Percentiles rank a stretch among this genome's conserved stretches.
These are phyloP conservation scores for Exserohilum rostratum DNA, from an alignment of 2,329 filamentous ascomycete species.

Conservation along the genomic window DNA sequence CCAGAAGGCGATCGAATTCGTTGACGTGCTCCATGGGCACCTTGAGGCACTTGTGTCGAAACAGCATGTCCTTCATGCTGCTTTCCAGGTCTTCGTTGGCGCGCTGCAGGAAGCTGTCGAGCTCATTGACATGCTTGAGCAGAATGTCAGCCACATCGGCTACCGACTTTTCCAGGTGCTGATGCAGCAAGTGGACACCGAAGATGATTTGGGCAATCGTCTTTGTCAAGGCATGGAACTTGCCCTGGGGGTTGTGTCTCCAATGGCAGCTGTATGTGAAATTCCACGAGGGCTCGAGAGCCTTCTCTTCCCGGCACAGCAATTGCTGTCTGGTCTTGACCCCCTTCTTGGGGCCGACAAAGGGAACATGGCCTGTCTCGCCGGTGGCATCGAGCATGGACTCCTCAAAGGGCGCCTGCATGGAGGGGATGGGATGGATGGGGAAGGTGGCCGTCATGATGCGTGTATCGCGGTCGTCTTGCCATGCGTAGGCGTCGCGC, in stretches of 20 bases:
- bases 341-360: constrained; percentile 50
- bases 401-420: constrained; percentile 84
- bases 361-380: constrained; percentile 41
- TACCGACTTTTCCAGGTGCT: constrained; percentile 86
- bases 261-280: constrained; percentile 75
- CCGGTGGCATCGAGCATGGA: constrained; percentile 73
- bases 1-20: constrained; percentile 85
- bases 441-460: constrained; percentile 51
- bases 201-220: constrained; percentile 92
- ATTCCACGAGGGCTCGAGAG: constrained; percentile 70
- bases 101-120: constrained; percentile 87
- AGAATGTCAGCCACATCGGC: constrained; percentile 86
- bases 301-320: constrained; percentile 66
- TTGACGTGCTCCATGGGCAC: constrained; percentile 81
- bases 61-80: constrained; percentile 73
- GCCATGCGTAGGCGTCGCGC: constrained; percentile 40
- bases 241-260: constrained; percentile 75
- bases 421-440: constrained; percentile 73
- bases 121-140: constrained; percentile 89
- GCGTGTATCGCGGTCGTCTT: constrained; percentile 40
- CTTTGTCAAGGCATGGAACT: constrained; percentile 87
- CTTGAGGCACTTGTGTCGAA: constrained; percentile 76
- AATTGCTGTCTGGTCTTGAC: constrained; percentile 44
- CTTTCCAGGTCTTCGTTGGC: constrained; percentile 83
- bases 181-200: constrained; percentile 84